Conservation (phyloP, 345 rosid genomes). For the Salix brachista region DNA sequence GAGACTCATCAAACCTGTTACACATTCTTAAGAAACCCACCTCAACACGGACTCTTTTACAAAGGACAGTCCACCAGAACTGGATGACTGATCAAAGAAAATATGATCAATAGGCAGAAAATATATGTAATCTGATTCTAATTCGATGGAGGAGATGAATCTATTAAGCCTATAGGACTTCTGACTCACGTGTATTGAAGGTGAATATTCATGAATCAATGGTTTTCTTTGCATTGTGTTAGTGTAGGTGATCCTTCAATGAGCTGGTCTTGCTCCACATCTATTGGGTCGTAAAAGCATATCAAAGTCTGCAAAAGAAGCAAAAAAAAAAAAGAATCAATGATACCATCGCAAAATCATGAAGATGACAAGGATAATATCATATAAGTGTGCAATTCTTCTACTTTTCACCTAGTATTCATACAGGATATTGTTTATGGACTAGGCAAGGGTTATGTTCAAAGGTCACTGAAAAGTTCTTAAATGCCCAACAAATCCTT, state of each 20-base stretch:
- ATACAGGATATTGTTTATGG: too few relatives aligned
- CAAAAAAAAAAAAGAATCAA: background rate
- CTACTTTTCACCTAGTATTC: too few relatives aligned
- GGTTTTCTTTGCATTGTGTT: conserved; percentile 86
- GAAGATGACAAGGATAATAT: background rate
- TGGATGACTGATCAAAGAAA: background rate
- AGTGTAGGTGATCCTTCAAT: conserved; percentile 77
- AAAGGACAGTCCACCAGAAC: too few relatives aligned
- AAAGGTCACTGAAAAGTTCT: background rate
- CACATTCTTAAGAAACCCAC: too few relatives aligned
- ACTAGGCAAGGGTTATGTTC: background rate
- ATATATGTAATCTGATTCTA: conserved; percentile 3
- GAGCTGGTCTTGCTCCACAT: conserved; percentile 83
- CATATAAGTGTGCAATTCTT: too few relatives aligned
- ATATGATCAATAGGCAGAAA: background rate
- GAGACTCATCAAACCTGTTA: too few relatives aligned
- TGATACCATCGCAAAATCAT: background rate
- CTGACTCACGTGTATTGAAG: conserved; percentile 74
- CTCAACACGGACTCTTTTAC: too few relatives aligned
- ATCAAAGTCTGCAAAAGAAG: conserved; percentile 69
- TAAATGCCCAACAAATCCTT: background rate
- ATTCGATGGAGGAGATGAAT: background rate
- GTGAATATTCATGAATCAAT: conserved; percentile 91
- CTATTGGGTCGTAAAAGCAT: conserved; percentile 85
- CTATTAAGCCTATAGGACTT: background rate